Evolutionary conservation across 305 asterid genomes (phyloP), one percentile per base, ranked within the genome.

Genomic region (Andrographis paniculata): DNA sequence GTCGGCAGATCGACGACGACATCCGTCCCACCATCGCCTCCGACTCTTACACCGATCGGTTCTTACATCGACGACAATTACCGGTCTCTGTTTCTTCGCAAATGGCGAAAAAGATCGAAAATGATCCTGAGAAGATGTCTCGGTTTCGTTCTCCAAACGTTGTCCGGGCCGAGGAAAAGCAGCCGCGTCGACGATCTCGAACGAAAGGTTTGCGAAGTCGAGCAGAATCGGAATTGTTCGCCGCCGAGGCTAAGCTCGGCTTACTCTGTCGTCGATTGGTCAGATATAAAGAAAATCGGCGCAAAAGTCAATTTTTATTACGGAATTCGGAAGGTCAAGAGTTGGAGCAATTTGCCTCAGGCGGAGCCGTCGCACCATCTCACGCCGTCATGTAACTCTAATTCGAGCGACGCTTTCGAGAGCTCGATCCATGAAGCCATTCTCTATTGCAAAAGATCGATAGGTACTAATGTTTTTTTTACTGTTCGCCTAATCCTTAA

Each of bases 381-480:
- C n/a, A n/a, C n/a, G n/a, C n/a, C n/a, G n/a, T n/a, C 16, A 45
- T 63, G 28, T 63, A 22, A 14, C 39, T 7, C 64, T 71, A 18
- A 39, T 6, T 17, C 6, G 6, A 47, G 16, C 14, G 11, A 31
- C 14, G 37, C 37, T 31, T 31, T 37, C 33, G 83, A 80, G 48
- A 62, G 55, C 48, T 66, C 81, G 6, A 69, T 81, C 55, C 40
- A 42, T 41, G 95, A 87, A 61, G 95, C 97, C 42, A 83, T 87
- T 69, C 78, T 78, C 21, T 79, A 87, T 53, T 87, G 96, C 70
- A 87, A 87, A 51, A 76, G 64, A 75, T 78, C 93, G 42, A 63
- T 70, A 58, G 79, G 79, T 70, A 24, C 8, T 4, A 6, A 33
- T 33, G 13, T n/a, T n/a, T n/a, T n/a, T n/a, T n/a, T n/a, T n/a